These are phyloP conservation scores for Sphenostylis stenocarpa DNA, from an alignment of 306 rosid species.

Conservation along the genomic window DNA sequence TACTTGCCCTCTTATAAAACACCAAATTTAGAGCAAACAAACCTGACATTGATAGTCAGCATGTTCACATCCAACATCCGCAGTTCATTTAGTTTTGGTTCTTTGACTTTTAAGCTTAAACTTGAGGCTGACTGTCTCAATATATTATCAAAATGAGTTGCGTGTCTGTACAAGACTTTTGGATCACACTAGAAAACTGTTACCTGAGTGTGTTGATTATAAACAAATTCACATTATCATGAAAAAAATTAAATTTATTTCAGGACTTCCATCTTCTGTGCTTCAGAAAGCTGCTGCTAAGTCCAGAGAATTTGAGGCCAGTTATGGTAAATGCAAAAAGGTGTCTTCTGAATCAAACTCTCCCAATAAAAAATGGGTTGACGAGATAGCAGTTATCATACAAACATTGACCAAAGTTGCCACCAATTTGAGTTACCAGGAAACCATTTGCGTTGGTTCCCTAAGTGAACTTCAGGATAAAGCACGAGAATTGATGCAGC, in stretches of 20 bases:
- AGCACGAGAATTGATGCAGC: constrained; percentile 54
- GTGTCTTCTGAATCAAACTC: constrained; percentile 28
- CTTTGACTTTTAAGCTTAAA: background rate
- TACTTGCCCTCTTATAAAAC: background rate
- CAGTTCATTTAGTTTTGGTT: constrained; percentile 16
- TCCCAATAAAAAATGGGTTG: constrained; percentile 39
- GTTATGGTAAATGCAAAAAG: constrained; percentile 57
- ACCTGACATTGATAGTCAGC: background rate
- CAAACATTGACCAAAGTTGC: constrained; percentile 41
- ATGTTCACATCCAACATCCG: constrained; percentile 3
- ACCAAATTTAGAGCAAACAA: background rate
- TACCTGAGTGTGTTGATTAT: background rate
- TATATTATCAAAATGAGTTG: background rate
- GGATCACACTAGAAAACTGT: constrained; percentile 10
- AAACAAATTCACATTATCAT: background rate
- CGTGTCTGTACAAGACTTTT: background rate
- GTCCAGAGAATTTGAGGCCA: constrained; percentile 83
- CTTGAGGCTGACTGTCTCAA: background rate
- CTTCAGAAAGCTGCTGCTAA: constrained; percentile 77
- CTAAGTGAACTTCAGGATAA: constrained; percentile 56
- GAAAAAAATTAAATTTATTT: constrained; percentile 10
- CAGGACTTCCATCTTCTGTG: constrained; percentile 64
- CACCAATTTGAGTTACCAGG: constrained; percentile 37
- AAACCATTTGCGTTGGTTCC: constrained; percentile 34
- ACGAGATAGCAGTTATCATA: constrained; percentile 40